phyloP scores from a whole-genome alignment of 768 basidiomycete genomes.

The Mrakia hoshinonis region DNA sequence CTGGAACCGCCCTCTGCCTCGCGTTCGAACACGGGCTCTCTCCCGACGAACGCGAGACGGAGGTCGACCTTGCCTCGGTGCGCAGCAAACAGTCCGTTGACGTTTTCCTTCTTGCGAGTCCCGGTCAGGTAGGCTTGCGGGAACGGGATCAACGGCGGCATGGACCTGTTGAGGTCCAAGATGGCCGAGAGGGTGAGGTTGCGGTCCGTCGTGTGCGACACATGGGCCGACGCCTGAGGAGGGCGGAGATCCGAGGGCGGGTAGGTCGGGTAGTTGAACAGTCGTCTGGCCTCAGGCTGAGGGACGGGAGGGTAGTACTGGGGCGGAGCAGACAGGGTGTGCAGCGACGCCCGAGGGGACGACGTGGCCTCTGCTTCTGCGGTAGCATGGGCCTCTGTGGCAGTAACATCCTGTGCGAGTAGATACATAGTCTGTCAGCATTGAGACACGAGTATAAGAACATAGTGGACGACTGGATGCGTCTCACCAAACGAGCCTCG shows the following conservation, averaged over 20 bases:
- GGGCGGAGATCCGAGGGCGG: neutral
- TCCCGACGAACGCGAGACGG: neutral
- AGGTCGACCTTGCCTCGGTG: neutral
- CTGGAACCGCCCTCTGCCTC: neutral
- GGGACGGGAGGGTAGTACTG: neutral
- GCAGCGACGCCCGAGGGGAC: neutral
- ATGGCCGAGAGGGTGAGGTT: neutral
- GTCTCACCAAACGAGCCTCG: neutral
- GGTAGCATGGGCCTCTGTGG: neutral
- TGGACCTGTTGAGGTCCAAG: neutral
- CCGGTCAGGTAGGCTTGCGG: neutral
- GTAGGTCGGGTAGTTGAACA: neutral
- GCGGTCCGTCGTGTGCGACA: neutral
- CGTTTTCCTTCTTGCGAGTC: neutral
- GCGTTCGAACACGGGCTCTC: neutral
- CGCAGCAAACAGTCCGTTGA: neutral
- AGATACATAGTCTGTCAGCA: too few relatives aligned
- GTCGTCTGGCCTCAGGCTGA: too few relatives aligned
- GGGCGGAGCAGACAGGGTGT: neutral
- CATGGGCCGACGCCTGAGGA: neutral
- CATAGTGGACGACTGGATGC: neutral
- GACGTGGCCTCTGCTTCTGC: neutral
- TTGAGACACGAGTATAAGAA: too few relatives aligned
- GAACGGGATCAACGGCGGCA: constrained; percentile 4
- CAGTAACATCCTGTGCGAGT: neutral